phyloP scores from a whole-genome alignment of 1,284 basidiomycete genomes.

The Cutaneotrichosporon mucoides region DNA sequence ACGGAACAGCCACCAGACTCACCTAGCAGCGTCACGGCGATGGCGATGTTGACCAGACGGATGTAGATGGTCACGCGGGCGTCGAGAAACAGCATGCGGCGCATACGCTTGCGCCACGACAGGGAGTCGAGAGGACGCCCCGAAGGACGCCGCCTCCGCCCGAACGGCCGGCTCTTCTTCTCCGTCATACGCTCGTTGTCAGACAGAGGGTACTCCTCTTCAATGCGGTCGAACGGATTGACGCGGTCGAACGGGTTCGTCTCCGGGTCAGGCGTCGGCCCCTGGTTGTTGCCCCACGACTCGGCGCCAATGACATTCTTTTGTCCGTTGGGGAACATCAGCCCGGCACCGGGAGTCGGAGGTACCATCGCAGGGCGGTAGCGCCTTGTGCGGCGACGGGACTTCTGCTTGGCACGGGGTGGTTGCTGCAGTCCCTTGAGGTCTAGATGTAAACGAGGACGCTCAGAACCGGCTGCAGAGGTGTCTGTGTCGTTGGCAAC shows the following conservation, averaged over 20 bases:
- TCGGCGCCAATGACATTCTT: constrained; percentile 2
- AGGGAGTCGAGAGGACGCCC: constrained; percentile 16
- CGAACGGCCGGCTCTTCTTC: constrained; percentile 8
- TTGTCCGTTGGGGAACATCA: neutral
- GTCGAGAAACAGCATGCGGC: constrained; percentile 49
- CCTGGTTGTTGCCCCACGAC: constrained; percentile 7
- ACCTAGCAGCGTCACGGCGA: constrained; percentile 47
- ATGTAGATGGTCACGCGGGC: constrained; percentile 54
- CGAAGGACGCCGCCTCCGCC: neutral
- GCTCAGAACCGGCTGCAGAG: neutral
- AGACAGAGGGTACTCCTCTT: constrained; percentile 15
- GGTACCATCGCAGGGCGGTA: constrained; percentile 14
- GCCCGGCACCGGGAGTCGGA: constrained; percentile 12
- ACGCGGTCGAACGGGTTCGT: constrained; percentile 16
- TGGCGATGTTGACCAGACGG: constrained; percentile 52
- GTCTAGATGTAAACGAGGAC: neutral
- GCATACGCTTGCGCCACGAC: constrained; percentile 34
- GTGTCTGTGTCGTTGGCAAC: neutral
- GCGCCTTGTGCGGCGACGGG: constrained; percentile 1
- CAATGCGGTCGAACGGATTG: constrained; percentile 22
- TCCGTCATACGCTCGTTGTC: neutral
- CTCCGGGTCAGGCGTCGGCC: constrained; percentile 5
- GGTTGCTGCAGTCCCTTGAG: neutral
- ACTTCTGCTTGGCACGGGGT: constrained; percentile 3
- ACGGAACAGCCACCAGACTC: too few relatives aligned